Conservation (phyloP, 2,329 filamentous ascomycete species). For the Penicillium sclerotiorum region DNA sequence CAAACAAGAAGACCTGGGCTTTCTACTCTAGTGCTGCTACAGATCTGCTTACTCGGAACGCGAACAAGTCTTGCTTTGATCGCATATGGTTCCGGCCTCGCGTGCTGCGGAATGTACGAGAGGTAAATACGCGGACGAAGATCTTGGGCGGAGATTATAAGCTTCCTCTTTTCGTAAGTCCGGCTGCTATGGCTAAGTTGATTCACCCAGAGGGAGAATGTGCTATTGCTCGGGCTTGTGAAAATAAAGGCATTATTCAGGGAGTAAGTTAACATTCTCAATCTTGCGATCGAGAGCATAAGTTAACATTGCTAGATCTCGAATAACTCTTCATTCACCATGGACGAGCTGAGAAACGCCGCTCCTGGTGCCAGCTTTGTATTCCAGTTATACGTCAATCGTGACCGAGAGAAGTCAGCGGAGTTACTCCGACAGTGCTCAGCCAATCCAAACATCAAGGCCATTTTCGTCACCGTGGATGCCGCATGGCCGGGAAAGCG, state of each 20-base stretch:
- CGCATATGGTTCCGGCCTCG: constrained; percentile 63
- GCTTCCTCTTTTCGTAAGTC: constrained; percentile 65
- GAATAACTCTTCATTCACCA: constrained; percentile 63
- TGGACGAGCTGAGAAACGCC: constrained; percentile 56
- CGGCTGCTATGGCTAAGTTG: constrained; percentile 65
- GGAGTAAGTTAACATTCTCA: constrained; percentile 40
- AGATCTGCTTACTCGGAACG: constrained; percentile 59
- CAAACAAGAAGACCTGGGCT: constrained; percentile 68
- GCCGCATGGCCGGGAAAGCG: constrained; percentile 58
- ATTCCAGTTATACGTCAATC: constrained; percentile 61
- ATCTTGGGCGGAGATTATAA: constrained; percentile 58
- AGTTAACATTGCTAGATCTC: constrained; percentile 47
- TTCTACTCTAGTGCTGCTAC: constrained; percentile 70
- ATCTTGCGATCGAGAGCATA: neutral
- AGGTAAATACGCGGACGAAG: constrained; percentile 53
- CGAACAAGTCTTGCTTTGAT: constrained; percentile 59
- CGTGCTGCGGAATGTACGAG: constrained; percentile 59
- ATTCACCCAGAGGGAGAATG: constrained; percentile 67
- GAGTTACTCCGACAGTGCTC: constrained; percentile 49
- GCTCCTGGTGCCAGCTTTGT: constrained; percentile 50
- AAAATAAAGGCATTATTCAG: constrained; percentile 57
- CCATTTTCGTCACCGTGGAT: constrained; percentile 58
- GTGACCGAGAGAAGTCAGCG: constrained; percentile 52
- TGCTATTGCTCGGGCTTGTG: constrained; percentile 58
- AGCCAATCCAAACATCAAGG: constrained; percentile 45